Percentiles rank a stretch among this genome's conserved stretches.
Evolutionary conservation across 805 yeast genomes (phyloP).

Genomic region (Saccharomyces jurei): DNA sequence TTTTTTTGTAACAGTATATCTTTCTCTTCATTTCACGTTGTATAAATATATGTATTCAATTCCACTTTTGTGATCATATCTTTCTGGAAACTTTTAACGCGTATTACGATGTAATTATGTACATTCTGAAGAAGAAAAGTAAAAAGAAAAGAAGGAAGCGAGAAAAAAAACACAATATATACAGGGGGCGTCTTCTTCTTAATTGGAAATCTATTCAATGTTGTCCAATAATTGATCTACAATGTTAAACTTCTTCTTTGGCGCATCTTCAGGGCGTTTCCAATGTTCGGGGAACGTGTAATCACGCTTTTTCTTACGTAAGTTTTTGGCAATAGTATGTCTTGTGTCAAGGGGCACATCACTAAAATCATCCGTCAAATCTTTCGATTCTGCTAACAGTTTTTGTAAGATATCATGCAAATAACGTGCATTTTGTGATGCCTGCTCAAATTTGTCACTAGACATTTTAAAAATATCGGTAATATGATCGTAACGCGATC

Average conservation of each 20-base stretch:
- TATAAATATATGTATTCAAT: not conserved
- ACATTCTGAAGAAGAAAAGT: not conserved
- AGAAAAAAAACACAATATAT: not conserved
- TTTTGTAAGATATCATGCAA: slow-evolving; percentile 55
- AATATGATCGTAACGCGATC: slow-evolving; percentile 60
- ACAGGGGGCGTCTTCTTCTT: not conserved
- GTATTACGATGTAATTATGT: not conserved
- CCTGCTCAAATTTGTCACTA: slow-evolving; percentile 57
- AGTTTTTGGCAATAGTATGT: slow-evolving; percentile 45
- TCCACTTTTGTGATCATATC: not conserved
- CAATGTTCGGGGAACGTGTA: slow-evolving; percentile 69
- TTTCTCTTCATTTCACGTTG: not conserved
- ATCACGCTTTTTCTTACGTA: slow-evolving; percentile 34
- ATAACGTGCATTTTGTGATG: slow-evolving; percentile 79
- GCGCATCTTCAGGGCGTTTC: slow-evolving; percentile 69
- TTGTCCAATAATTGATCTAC: slow-evolving; percentile 9
- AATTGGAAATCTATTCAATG: not conserved
- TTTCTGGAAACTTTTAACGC: not conserved
- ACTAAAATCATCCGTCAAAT: slow-evolving; percentile 49
- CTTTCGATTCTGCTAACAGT: slow-evolving; percentile 59
- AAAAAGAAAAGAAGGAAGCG: not conserved
- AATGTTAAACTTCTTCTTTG: slow-evolving; percentile 32
- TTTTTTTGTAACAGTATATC: not conserved
- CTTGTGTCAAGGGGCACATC: slow-evolving; percentile 80
- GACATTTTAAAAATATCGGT: slow-evolving; percentile 57